A percentile compares a stretch with the other conserved stretches of the same genome.
These are phyloP conservation scores for Talaromyces sp. DNA, from an alignment of 2,329 filamentous ascomycete genomes.

Conservation along the genomic window DNA sequence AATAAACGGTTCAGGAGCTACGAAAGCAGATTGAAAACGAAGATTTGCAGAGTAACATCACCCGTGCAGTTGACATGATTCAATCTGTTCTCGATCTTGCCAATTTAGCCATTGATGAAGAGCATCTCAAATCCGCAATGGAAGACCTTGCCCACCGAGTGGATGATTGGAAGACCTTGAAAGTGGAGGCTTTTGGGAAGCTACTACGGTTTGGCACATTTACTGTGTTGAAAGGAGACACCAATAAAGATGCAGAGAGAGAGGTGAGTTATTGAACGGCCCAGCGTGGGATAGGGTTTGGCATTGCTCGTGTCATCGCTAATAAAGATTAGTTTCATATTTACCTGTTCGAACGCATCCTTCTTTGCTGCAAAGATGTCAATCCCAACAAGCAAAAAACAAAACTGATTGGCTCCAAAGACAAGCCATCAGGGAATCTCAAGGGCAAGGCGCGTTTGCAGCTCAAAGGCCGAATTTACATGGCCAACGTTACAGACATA, in stretches of 20 bases:
- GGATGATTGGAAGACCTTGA: conserved; percentile 95
- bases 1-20: conserved; percentile 59
- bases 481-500: conserved; percentile 98
- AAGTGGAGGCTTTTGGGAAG: conserved; percentile 85
- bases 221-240: conserved; percentile 74
- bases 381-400: conserved; percentile 76
- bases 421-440: conserved; percentile 65
- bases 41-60: conserved; percentile 66
- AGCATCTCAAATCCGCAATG: conserved; percentile 77
- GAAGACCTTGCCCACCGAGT: conserved; percentile 77
- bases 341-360: conserved; percentile 91
- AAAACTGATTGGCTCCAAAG: conserved; percentile 57
- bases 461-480: conserved; percentile 95
- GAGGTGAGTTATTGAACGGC: conserved; percentile 59
- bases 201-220: conserved; percentile 85
- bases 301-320: background rate
- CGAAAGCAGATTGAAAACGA: conserved; percentile 77
- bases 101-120: conserved; percentile 85
- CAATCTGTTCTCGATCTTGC: conserved; percentile 77
- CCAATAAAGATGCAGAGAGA: conserved; percentile 81
- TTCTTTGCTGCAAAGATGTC: conserved; percentile 95
- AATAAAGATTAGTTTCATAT: conserved; percentile 72
- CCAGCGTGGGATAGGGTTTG: background rate
- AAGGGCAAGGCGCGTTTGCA: conserved; percentile 75
- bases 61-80: conserved; percentile 72